Conservation (phyloP, 1,284 basidiomycete species). For the Tilletia indica region DNA sequence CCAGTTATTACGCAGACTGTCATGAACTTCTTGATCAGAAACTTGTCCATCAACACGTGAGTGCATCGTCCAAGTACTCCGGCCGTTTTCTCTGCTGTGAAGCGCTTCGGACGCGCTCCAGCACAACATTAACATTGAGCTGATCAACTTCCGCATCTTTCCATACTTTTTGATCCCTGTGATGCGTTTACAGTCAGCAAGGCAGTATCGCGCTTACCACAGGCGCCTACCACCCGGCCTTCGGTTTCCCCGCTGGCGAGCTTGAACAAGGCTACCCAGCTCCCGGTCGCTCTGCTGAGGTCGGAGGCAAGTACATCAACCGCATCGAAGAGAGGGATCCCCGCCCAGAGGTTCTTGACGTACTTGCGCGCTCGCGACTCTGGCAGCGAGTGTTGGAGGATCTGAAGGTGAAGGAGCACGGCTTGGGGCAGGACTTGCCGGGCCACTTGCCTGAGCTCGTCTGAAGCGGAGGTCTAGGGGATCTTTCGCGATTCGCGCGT, state of each 20-base stretch:
- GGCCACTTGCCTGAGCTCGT: conserved; percentile 24
- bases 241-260: conserved; percentile 32
- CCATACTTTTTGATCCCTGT: background rate
- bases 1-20: conserved; percentile 2
- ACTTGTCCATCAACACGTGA: conserved; percentile 24
- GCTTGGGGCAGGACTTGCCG: conserved; percentile 25
- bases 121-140: background rate
- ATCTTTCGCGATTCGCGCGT: no score
- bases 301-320: conserved; percentile 43
- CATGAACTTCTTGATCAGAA: conserved; percentile 20
- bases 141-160: background rate
- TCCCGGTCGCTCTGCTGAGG: conserved; percentile 30
- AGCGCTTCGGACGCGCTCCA: no score
- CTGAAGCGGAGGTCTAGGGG: background rate
- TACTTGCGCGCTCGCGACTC: conserved; percentile 35
- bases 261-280: conserved; percentile 13
- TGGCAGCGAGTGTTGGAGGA: conserved; percentile 47
- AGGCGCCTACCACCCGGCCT: conserved; percentile 30
- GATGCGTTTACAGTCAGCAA: conserved; percentile 22
- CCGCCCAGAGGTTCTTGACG: conserved; percentile 39
- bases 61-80: background rate
- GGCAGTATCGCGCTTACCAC: conserved; percentile 35
- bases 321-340: conserved; percentile 27
- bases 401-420: conserved; percentile 36
- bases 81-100: background rate